Percentiles rank a stretch among this genome's conserved stretches.
Evolutionary conservation across 176 grass and related monocot genomes (phyloP).

Genomic region (Elymus sibiricus): DNA sequence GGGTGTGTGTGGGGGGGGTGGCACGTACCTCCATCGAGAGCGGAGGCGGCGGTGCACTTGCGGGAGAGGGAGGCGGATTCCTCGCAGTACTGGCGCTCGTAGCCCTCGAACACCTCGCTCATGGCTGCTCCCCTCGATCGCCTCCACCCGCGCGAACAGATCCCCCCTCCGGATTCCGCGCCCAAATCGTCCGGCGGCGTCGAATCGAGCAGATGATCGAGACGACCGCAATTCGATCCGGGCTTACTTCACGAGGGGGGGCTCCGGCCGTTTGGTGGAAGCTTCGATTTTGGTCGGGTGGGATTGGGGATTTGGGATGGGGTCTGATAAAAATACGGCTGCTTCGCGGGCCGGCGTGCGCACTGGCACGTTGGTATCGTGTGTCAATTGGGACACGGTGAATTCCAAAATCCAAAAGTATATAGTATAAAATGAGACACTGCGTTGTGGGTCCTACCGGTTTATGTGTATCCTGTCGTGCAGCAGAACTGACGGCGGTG

Average conservation of each 20-base stretch:
- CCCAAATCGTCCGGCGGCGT: neutral
- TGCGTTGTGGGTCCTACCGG: neutral
- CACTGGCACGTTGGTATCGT: neutral
- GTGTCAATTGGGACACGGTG: neutral
- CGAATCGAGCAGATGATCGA: constrained; percentile 20
- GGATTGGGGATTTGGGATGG: neutral
- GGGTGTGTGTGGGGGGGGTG: too few relatives aligned
- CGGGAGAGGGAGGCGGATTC: constrained; percentile 66
- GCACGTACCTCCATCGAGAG: constrained; percentile 58
- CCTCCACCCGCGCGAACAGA: neutral
- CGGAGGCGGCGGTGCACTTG: constrained; percentile 70
- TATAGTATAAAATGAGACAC: neutral
- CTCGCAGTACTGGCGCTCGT: constrained; percentile 94
- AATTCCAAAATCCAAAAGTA: too few relatives aligned
- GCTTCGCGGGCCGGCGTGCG: neutral
- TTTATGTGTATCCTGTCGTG: neutral
- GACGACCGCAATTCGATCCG: neutral
- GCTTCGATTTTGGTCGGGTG: constrained; percentile 27
- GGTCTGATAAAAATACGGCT: neutral
- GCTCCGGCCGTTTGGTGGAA: neutral
- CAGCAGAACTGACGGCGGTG: neutral
- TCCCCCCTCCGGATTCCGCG: neutral
- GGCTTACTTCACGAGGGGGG: neutral
- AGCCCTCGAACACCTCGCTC: constrained; percentile 93
- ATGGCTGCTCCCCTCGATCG: constrained; percentile 44